A percentile compares a stretch with the other conserved stretches of the same genome.
These are phyloP conservation scores for Zizania latifolia DNA, from an alignment of 176 grass and related monocot species.

Conservation along the genomic window DNA sequence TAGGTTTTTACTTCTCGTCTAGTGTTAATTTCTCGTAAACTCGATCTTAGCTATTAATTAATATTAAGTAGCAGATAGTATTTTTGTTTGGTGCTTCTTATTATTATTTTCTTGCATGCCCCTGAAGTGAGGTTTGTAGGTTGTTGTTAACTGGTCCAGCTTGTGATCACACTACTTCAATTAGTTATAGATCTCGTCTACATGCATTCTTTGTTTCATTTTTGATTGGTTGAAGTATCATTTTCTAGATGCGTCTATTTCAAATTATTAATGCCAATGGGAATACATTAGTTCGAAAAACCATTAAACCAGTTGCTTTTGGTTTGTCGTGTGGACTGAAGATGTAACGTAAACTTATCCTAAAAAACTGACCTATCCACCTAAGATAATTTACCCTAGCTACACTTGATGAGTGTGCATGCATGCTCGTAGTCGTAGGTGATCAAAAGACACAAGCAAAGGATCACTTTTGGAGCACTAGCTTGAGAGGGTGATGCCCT, in stretches of 20 bases:
- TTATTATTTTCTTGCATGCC: conserved; percentile 34
- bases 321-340: background rate
- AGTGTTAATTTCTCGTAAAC: background rate
- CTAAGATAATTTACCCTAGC: conserved; percentile 1
- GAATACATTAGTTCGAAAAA: background rate
- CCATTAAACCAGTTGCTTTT: background rate
- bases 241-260: background rate
- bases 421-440: conserved; percentile 17
- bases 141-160: conserved; percentile 28
- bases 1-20: background rate
- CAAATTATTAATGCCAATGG: background rate
- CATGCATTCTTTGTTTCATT: background rate
- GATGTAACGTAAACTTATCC: background rate
- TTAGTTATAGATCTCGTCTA: too few relatives aligned
- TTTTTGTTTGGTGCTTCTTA: conserved; percentile 13
- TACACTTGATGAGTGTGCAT: conserved; percentile 26
- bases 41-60: background rate
- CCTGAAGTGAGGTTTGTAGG: conserved; percentile 30
- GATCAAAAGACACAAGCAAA: conserved; percentile 16
- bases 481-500: conserved; percentile 2
- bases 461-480: conserved; percentile 23
- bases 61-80: background rate
- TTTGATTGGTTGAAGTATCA: background rate
- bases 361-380: background rate
- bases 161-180: background rate